These are phyloP conservation scores for Fonsecaea erecta DNA, from an alignment of 2,329 filamentous ascomycete species.

Conservation along the genomic window DNA sequence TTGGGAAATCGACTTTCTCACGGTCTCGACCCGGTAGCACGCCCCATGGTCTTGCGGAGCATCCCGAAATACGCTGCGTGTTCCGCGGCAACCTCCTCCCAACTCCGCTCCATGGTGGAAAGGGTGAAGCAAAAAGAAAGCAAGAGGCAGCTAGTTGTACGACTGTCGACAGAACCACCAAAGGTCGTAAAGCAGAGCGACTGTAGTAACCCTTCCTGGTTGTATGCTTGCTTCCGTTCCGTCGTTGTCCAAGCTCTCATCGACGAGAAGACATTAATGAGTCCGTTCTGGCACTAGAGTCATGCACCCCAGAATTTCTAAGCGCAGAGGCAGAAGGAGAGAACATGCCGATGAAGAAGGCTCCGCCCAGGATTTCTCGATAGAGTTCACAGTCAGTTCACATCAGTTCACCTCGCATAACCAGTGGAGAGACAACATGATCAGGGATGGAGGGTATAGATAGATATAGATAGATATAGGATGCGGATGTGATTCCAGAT, in stretches of 20 bases:
- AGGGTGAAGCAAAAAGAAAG: not conserved
- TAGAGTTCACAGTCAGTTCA: not conserved
- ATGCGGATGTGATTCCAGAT: not conserved
- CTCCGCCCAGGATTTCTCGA: not conserved
- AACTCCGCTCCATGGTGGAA: too few relatives aligned
- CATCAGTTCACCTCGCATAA: not conserved
- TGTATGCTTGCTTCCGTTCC: not conserved
- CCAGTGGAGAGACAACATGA: not conserved
- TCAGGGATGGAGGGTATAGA: not conserved
- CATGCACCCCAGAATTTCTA: not conserved
- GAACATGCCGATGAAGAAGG: too few relatives aligned
- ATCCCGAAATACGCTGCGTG: not conserved
- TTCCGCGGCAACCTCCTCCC: not conserved
- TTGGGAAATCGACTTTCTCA: not conserved
- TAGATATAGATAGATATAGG: conserved; percentile 1
- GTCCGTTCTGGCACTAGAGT: not conserved
- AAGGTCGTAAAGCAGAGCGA: too few relatives aligned
- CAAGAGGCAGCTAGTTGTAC: not conserved
- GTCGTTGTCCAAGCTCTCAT: not conserved
- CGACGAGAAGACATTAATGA: too few relatives aligned
- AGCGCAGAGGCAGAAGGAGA: too few relatives aligned
- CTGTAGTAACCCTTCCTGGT: not conserved
- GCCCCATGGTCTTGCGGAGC: not conserved
- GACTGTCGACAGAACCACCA: too few relatives aligned
- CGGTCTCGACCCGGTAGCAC: not conserved